Evolutionary conservation across 257 asterid species (phyloP).

Genomic region (Fraxinus excelsior): DNA sequence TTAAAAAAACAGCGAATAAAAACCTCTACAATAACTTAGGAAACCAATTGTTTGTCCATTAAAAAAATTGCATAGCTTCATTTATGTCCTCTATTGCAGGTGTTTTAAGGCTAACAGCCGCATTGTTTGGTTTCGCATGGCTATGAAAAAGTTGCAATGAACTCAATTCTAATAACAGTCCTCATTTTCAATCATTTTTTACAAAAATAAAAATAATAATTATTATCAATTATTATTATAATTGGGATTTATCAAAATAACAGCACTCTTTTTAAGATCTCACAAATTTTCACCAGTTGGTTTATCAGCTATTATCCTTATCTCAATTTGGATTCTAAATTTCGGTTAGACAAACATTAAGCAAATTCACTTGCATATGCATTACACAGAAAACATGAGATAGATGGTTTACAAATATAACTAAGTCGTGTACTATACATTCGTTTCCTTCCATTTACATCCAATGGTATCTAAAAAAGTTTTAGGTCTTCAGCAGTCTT

Average conservation of each 20-base stretch:
- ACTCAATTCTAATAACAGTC: background rate
- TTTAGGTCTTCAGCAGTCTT: background rate
- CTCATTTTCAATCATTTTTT: background rate
- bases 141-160: background rate
- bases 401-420: background rate
- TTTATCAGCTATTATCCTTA: background rate
- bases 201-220: background rate
- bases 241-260: background rate
- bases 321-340: background rate
- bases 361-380: background rate
- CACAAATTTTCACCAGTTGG: background rate
- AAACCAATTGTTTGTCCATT: background rate
- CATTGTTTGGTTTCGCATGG: background rate
- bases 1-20: conserved; percentile 16
- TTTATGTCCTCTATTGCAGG: background rate
- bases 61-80: background rate
- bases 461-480: background rate
- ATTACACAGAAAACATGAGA: background rate
- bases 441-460: background rate
- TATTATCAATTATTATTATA: too few species aligned
- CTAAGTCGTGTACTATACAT: background rate
- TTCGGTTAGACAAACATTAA: background rate
- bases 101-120: conserved; percentile 9
- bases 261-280: background rate
- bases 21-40: background rate